Percentiles rank a stretch among this genome's conserved stretches.
These are phyloP conservation scores for Fusarium foetens DNA, from an alignment of 2,329 filamentous ascomycete species.

Conservation along the genomic window DNA sequence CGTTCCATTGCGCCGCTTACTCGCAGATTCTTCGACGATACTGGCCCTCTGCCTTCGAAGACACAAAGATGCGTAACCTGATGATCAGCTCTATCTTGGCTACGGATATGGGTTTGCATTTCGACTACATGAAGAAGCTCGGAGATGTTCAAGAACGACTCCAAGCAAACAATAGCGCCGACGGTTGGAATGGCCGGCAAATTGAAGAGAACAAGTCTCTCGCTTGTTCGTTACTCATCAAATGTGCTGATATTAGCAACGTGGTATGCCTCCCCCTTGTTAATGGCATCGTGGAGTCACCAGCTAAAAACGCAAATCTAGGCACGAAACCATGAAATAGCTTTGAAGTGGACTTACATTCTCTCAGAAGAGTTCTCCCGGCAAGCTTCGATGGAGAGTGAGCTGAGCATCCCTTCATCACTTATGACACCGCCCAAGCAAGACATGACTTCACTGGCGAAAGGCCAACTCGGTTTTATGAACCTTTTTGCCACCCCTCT, in stretches of 20 bases:
- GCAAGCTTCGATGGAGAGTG: slow-evolving; percentile 90
- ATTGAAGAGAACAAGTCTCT: slow-evolving; percentile 81
- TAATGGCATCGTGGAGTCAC: background rate
- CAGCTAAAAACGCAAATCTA: slow-evolving; percentile 52
- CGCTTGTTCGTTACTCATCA: slow-evolving; percentile 91
- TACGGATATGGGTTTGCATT: slow-evolving; percentile 97
- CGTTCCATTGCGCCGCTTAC: slow-evolving; percentile 96
- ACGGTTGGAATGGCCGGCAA: slow-evolving; percentile 81
- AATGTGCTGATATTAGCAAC: slow-evolving; percentile 98
- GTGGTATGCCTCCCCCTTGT: slow-evolving; percentile 71
- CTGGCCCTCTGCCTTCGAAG: slow-evolving; percentile 86
- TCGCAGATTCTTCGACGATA: slow-evolving; percentile 93
- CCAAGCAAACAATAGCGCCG: slow-evolving; percentile 70
- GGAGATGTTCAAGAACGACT: slow-evolving; percentile 83
- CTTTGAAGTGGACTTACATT: slow-evolving; percentile 89
- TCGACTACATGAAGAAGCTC: slow-evolving; percentile 93
- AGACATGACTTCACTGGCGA: slow-evolving; percentile 83
- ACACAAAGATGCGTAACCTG: slow-evolving; percentile 81
- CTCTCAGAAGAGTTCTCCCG: slow-evolving; percentile 96
- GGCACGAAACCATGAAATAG: slow-evolving; percentile 85
- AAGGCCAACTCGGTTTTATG: slow-evolving; percentile 95
- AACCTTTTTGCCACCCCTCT: slow-evolving; percentile 93
- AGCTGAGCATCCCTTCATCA: slow-evolving; percentile 87
- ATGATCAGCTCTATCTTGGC: slow-evolving; percentile 99
- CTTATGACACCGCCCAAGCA: slow-evolving; percentile 86